Conservation (phyloP, 139 green algal species). For the Diplosphaera chodatii region DNA sequence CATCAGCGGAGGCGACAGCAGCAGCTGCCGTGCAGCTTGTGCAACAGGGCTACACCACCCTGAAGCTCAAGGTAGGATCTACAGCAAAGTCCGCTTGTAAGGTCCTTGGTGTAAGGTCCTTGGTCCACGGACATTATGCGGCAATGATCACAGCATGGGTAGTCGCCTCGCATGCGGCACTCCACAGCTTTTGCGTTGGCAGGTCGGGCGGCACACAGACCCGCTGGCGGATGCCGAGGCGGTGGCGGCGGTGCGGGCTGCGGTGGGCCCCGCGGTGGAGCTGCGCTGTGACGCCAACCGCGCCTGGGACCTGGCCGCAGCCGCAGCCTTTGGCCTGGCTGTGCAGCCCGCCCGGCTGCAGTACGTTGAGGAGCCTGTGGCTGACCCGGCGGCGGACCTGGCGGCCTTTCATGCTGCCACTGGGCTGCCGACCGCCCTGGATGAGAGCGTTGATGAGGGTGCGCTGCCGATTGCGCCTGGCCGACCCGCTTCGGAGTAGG, state of each 20-base stretch:
- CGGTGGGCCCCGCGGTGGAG: slow-evolving; percentile 49
- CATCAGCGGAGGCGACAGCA: slow-evolving; percentile 5
- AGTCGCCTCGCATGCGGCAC: too few relatives aligned
- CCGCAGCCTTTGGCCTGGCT: slow-evolving; percentile 36
- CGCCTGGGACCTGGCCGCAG: slow-evolving; percentile 68
- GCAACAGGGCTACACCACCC: slow-evolving; percentile 34
- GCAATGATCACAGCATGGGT: too few relatives aligned
- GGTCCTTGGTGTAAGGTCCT: too few relatives aligned
- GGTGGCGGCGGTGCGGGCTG: slow-evolving; percentile 50
- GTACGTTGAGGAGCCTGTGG: slow-evolving; percentile 82
- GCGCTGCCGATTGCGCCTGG: too few relatives aligned
- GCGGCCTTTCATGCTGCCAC: slow-evolving; percentile 42
- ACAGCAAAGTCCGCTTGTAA: too few relatives aligned
- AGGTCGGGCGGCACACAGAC: slow-evolving; percentile 41
- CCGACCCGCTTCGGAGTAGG: too few relatives aligned
- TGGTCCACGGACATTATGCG: too few relatives aligned
- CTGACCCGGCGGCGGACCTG: slow-evolving; percentile 43
- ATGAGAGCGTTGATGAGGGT: slow-evolving; percentile 75
- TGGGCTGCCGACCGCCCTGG: slow-evolving; percentile 64
- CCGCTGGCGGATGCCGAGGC: slow-evolving; percentile 65
- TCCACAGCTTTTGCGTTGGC: too few relatives aligned
- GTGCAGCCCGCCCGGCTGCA: slow-evolving; percentile 26
- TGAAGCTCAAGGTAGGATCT: slow-evolving; percentile 98
- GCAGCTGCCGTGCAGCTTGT: slow-evolving; percentile 19
- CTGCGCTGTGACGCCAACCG: slow-evolving; percentile 90